Base-by-base conservation (phyloP, 768 basidiomycete genomes). In the Rhizopogon vesiculosus region DNA sequence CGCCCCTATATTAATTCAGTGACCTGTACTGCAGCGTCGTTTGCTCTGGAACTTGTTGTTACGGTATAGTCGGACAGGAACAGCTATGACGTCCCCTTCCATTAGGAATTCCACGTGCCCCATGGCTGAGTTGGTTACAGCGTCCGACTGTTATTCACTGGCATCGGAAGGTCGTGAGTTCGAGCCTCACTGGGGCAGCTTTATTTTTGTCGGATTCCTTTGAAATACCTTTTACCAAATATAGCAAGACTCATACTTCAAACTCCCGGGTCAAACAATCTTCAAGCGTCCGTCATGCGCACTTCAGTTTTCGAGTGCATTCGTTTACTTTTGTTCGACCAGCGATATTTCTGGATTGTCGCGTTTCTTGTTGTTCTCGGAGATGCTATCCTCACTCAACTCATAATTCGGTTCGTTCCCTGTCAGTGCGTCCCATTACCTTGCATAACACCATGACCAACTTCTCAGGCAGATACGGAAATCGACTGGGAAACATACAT, bases 401-500 rank as follows among this genome's bases (percentile, higher is more conserved):
- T 94, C 68, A 86, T 97, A 62, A 86, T 96, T 60, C 81, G 74
- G 43, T 86, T 85, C 66, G 77, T 97, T 54, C 81, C 91, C 61
- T 98, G 96, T 97, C 62, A 76, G 89, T 71, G 29, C 7, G 42
- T 39, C 18, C 56, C 31, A 28, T 50, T 52, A 42, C 51, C 35
- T 58, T 58, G 57, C 45, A 45, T 43, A 39, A 45, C 35, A 35
- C 50, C 58, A 42, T 63, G 54, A 66, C 66, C 58, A 48, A 59
- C 43, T 41, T 42, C 42, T 59, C 46, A 35, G 52, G 50, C 75
- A 98, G 96, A 95, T 74, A 98, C 97, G 10, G 95, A 99, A 72
- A 99, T 99, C 63, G 97, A 99, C 73, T 98, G 92, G 86, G 81
- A 87, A 64, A 98, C 97, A 0, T 99, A 99, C 67, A 93, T 98